Evolutionary conservation across 805 yeast species (phyloP), one percentile per base, ranked within the genome.

Genomic region (Cyberlindnera americana): DNA sequence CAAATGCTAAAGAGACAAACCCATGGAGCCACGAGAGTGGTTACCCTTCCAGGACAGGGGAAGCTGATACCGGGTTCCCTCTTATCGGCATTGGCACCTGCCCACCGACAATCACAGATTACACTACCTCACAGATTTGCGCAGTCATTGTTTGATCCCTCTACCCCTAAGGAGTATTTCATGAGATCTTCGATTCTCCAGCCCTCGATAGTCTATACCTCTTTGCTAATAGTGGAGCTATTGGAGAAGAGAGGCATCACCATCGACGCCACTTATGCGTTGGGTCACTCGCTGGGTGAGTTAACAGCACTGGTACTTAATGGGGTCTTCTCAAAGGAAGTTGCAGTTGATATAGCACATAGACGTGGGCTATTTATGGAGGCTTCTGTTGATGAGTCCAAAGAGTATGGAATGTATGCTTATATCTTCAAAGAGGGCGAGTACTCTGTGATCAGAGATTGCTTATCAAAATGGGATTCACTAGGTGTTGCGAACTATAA

Each of bases 221-320:
- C 59, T 0, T 33, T 50, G 11, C 46, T 64, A 2, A 52, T 65
- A 3, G 32, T 53, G 28, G 55, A 59, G 17, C 33, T 60, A 11
- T 6, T 61, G 19, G 33, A 46, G 7, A 35, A 41, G 6, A 42
- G 50, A 14, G 61, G 52, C 3, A 33, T 56, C 3, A 50, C 55
- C 2, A 36, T 44, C 1, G 35, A 46, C 5, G 41, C 49, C 1
- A 38, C 47, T 3, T 64, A 45, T 43, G 18, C 62, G 3, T 39
- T 68, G 48, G 75, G 75, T 21, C 74, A 70, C 43, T 70, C 75
- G 0, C 48, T 70, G 18, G 75, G 75, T 7, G 74, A 70, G 47
- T 60, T 65, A 41, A 58, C 70, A 1, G 65, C 72, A 0, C 48
- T 65, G 19, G 43, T 57, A 4, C 49, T 64, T 6, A 52, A 61